Conservation (phyloP, 768 basidiomycete genomes). For the Suillus paluster region DNA sequence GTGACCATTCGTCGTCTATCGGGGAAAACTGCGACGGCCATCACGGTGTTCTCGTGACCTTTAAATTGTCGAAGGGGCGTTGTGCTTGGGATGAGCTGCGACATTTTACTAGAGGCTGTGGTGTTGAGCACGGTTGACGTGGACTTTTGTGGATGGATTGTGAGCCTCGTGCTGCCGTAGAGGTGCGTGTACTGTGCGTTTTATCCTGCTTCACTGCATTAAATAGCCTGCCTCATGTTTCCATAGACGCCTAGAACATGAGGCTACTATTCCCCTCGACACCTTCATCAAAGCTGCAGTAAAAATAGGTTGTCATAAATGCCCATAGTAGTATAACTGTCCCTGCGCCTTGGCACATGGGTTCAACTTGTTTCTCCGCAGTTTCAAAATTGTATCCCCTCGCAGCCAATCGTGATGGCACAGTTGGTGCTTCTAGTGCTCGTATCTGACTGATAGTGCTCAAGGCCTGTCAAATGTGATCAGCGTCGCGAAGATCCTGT, state of each 20-base stretch:
- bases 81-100: background rate
- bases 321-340: too few species aligned
- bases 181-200: background rate
- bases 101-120: background rate
- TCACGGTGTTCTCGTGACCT: background rate
- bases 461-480: too few species aligned
- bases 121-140: background rate
- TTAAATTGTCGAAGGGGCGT: background rate
- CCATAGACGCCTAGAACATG: background rate
- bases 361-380: background rate
- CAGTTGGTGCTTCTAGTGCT: background rate
- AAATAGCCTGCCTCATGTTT: background rate
- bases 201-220: too few species aligned
- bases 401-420: background rate
- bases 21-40: background rate
- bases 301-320: background rate
- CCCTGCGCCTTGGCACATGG: background rate
- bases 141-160: background rate
- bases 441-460: too few species aligned
- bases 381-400: background rate
- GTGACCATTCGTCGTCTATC: background rate
- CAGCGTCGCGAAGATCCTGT: too few species aligned
- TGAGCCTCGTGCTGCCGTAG: background rate
- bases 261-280: too few species aligned
- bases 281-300: background rate